phyloP scores from a whole-genome alignment of 2,329 filamentous ascomycete species.

The Exophiala sp. region DNA sequence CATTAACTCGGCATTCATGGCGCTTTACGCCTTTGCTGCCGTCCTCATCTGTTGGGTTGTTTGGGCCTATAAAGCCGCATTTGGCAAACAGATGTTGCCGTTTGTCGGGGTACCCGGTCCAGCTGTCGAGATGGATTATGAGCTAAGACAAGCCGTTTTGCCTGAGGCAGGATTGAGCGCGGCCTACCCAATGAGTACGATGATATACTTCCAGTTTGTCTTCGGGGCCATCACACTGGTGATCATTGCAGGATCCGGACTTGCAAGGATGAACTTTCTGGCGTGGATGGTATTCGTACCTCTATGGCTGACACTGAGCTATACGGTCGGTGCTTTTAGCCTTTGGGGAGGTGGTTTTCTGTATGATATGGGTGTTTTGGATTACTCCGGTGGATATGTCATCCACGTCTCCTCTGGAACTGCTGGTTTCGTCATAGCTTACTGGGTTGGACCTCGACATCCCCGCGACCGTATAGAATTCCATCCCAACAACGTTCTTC shows the following conservation, averaged over 20 bases:
- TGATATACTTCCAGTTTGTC: slow-evolving; percentile 52
- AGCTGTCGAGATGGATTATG: slow-evolving; percentile 41
- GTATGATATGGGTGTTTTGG: slow-evolving; percentile 44
- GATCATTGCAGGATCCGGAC: slow-evolving; percentile 43
- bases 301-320: slow-evolving; percentile 47
- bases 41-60: slow-evolving; percentile 48
- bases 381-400: slow-evolving; percentile 50
- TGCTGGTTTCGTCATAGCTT: slow-evolving; percentile 45
- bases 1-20: slow-evolving; percentile 48
- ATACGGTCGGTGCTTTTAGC: slow-evolving; percentile 39
- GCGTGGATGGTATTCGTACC: slow-evolving; percentile 51
- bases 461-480: slow-evolving; percentile 42
- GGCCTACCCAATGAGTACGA: slow-evolving; percentile 44
- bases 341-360: slow-evolving; percentile 46
- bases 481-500: slow-evolving; percentile 45
- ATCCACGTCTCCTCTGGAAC: slow-evolving; percentile 50
- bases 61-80: slow-evolving; percentile 46
- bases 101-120: slow-evolving; percentile 46
- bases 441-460: slow-evolving; percentile 45
- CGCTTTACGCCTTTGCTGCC: slow-evolving; percentile 46
- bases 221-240: slow-evolving; percentile 49
- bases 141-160: slow-evolving; percentile 41
- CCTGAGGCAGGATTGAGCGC: slow-evolving; percentile 39
- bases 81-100: slow-evolving; percentile 47
- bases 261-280: slow-evolving; percentile 47